A percentile compares a stretch with the other conserved stretches of the same genome.
Evolutionary conservation across 2,329 filamentous ascomycete species (phyloP).

Genomic region (Nemania abortiva): DNA sequence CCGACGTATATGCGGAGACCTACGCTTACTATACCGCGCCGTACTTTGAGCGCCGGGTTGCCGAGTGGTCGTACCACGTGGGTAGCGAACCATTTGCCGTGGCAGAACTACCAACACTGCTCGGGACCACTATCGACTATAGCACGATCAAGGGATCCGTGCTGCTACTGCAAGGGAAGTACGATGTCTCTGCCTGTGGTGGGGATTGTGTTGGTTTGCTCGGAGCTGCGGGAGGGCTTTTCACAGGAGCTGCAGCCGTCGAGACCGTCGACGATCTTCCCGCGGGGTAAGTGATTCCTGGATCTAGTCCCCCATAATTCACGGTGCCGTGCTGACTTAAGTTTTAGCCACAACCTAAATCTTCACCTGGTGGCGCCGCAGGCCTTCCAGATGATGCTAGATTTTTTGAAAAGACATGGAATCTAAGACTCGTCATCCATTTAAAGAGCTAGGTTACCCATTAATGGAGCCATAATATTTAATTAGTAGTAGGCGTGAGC

Average conservation of each 20-base stretch:
- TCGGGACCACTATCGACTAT: conserved; percentile 44
- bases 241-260: conserved; percentile 41
- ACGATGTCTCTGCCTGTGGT: conserved; percentile 50
- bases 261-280: conserved; percentile 49
- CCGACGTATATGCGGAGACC: conserved; percentile 47
- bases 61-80: conserved; percentile 47
- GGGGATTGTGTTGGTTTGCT: conserved; percentile 48
- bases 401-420: conserved; percentile 46
- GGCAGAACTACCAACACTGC: conserved; percentile 48
- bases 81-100: conserved; percentile 49
- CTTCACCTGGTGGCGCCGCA: conserved; percentile 47
- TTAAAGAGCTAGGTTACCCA: not conserved
- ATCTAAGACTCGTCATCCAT: conserved; percentile 27
- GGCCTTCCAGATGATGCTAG: conserved; percentile 46
- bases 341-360: conserved; percentile 48
- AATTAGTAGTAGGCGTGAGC: too few relatives aligned
- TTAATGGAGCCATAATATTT: not conserved
- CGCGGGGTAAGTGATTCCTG: conserved; percentile 44
- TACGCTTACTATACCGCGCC: conserved; percentile 47
- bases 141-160: conserved; percentile 44
- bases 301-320: not conserved
- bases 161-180: conserved; percentile 47
- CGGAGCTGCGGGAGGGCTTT: conserved; percentile 35
- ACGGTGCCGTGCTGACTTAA: not conserved
- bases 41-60: conserved; percentile 47